phyloP scores from a whole-genome alignment of 2,329 filamentous ascomycete genomes.

The Aspergillus sp. region DNA sequence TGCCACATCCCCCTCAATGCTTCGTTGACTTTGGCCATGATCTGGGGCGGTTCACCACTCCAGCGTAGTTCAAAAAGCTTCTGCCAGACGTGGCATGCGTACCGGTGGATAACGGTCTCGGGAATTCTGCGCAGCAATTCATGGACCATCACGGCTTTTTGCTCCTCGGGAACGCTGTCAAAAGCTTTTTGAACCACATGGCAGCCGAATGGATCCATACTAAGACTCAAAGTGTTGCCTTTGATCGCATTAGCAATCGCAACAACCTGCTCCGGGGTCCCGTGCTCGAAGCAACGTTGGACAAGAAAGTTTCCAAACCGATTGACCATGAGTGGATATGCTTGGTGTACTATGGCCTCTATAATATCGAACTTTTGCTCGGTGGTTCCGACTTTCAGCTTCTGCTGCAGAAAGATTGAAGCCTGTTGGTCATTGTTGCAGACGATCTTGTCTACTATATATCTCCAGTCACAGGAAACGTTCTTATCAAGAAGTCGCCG shows the following conservation, averaged over 20 bases:
- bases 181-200: slow-evolving; percentile 99
- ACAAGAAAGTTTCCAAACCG: slow-evolving; percentile 98
- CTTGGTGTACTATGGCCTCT: slow-evolving; percentile 90
- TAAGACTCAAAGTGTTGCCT: slow-evolving; percentile 88
- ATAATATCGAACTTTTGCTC: slow-evolving; percentile 98
- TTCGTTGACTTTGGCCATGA: slow-evolving; percentile 98
- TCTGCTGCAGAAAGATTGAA: slow-evolving; percentile 97
- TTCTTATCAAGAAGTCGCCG: slow-evolving; percentile 91
- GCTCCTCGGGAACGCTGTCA: slow-evolving; percentile 93
- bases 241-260: slow-evolving; percentile 92
- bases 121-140: slow-evolving; percentile 92
- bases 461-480: slow-evolving; percentile 98
- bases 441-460: slow-evolving; percentile 99
- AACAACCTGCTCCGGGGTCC: slow-evolving; percentile 88
- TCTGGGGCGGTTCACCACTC: slow-evolving; percentile 90
- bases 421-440: slow-evolving; percentile 99
- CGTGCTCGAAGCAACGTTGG: slow-evolving; percentile 98
- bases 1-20: slow-evolving; percentile 97
- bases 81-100: slow-evolving; percentile 99
- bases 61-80: slow-evolving; percentile 98
- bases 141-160: slow-evolving; percentile 99
- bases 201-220: slow-evolving; percentile 98
- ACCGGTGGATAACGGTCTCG: slow-evolving; percentile 96
- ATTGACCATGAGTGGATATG: slow-evolving; percentile 95
- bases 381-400: slow-evolving; percentile 90